phyloP scores from a whole-genome alignment of 768 basidiomycete genomes.

The Basidioascus undulatus region DNA sequence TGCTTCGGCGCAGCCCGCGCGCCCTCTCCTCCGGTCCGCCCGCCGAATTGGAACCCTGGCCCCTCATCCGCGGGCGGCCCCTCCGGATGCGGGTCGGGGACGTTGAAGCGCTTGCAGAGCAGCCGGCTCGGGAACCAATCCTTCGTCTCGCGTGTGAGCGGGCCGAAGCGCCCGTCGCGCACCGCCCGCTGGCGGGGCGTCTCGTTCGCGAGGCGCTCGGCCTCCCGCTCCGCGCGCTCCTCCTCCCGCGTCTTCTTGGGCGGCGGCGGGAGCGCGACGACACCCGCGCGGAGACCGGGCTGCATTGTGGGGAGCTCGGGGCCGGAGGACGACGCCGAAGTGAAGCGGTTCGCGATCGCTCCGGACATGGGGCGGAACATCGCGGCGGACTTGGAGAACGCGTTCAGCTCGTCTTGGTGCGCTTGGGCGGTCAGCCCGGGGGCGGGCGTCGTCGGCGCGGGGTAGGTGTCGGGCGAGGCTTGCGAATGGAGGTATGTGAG shows the following conservation, averaged over 20 bases:
- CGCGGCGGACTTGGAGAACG: slow-evolving; percentile 64
- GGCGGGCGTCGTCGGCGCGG: slow-evolving; percentile 20
- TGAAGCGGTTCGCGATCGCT: slow-evolving; percentile 88
- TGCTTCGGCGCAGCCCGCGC: too few relatives aligned
- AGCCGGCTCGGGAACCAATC: slow-evolving; percentile 62
- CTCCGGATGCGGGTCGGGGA: slow-evolving; percentile 57
- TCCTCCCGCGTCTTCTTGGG: slow-evolving; percentile 18
- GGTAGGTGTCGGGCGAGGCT: slow-evolving; percentile 22
- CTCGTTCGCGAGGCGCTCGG: slow-evolving; percentile 30
- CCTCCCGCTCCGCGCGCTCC: slow-evolving; percentile 25
- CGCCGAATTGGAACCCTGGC: slow-evolving; percentile 1
- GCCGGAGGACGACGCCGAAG: too few relatives aligned
- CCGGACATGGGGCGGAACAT: slow-evolving; percentile 80
- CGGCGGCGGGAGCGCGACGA: too few relatives aligned
- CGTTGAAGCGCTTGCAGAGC: slow-evolving; percentile 79
- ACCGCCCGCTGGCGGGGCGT: slow-evolving; percentile 64
- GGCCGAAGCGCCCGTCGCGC: slow-evolving; percentile 67
- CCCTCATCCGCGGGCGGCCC: slow-evolving; percentile 10
- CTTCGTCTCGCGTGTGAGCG: slow-evolving; percentile 49
- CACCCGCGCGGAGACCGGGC: too few relatives aligned
- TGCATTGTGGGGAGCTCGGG: too few relatives aligned
- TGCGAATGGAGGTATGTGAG: slow-evolving; percentile 55
- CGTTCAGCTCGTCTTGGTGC: slow-evolving; percentile 57
- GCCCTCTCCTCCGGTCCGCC: slow-evolving; percentile 1
- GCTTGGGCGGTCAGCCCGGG: slow-evolving; percentile 37